Evolutionary conservation across 2,329 filamentous ascomycete genomes (phyloP).

Genomic region (Colletotrichum lupini): DNA sequence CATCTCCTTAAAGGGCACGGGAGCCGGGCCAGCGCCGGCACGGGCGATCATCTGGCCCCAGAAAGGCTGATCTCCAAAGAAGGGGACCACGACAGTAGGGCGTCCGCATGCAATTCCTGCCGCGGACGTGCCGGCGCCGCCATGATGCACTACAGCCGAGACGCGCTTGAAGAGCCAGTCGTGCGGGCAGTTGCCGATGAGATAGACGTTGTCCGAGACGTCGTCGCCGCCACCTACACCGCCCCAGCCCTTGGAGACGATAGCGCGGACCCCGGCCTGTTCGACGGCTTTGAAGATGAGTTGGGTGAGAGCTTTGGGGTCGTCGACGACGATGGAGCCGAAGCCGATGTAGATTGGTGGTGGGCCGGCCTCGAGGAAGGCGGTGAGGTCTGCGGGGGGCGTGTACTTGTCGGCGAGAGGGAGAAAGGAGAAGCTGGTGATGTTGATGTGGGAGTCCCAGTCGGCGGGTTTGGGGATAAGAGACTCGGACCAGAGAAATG

Average conservation of each 20-base stretch:
- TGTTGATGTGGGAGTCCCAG: constrained; percentile 68
- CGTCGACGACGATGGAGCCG: constrained; percentile 73
- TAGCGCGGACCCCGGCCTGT: constrained; percentile 66
- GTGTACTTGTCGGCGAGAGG: constrained; percentile 62
- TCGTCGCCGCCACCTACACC: constrained; percentile 65
- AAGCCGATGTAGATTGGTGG: constrained; percentile 75
- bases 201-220: constrained; percentile 63
- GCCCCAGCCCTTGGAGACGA: constrained; percentile 75
- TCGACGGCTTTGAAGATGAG: constrained; percentile 70
- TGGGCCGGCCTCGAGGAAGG: constrained; percentile 66
- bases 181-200: constrained; percentile 74
- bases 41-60: constrained; percentile 73
- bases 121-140: constrained; percentile 73
- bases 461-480: constrained; percentile 74
- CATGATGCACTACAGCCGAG: constrained; percentile 70
- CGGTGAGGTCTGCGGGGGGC: constrained; percentile 62
- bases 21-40: constrained; percentile 69
- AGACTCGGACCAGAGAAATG: constrained; percentile 77
- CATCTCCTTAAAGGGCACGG: constrained; percentile 68
- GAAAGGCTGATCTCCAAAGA: constrained; percentile 76
- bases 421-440: constrained; percentile 73
- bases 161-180: constrained; percentile 74
- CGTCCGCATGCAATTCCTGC: constrained; percentile 69
- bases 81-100: constrained; percentile 74
- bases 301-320: constrained; percentile 66